These are phyloP conservation scores for Lineolata rhizophorae DNA, from an alignment of 495 filamentous ascomycete species.

Conservation along the genomic window DNA sequence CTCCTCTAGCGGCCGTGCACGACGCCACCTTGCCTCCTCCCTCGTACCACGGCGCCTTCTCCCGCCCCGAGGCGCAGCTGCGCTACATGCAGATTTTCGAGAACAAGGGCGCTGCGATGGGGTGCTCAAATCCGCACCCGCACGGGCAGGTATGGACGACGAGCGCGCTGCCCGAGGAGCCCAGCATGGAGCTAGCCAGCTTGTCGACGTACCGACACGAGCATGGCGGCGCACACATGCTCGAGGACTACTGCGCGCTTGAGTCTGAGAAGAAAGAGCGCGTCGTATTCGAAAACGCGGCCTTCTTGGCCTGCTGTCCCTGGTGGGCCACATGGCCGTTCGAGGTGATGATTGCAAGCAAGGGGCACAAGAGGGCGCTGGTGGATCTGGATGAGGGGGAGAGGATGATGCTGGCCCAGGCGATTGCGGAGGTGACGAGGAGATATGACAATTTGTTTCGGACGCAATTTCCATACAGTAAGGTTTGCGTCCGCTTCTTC, in stretches of 20 bases:
- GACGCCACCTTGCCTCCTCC: conserved; percentile 26
- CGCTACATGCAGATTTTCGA: conserved; percentile 99
- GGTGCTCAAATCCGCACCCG: conserved; percentile 95
- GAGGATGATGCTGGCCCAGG: conserved; percentile 49
- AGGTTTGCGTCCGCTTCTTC: conserved; percentile 4
- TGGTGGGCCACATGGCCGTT: conserved; percentile 99
- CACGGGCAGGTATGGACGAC: conserved; percentile 96
- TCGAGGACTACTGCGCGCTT: conserved; percentile 69
- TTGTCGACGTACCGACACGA: conserved; percentile 52
- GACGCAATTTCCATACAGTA: conserved; percentile 86
- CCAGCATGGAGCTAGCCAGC: conserved; percentile 50
- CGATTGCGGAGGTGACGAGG: conserved; percentile 64
- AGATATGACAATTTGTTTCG: conserved; percentile 95
- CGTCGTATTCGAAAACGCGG: conserved; percentile 64
- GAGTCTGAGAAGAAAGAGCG: conserved; percentile 67
- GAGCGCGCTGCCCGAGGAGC: conserved; percentile 73
- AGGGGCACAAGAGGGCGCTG: conserved; percentile 55
- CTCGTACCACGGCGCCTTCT: conserved; percentile 20
- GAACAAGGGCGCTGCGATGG: conserved; percentile 96
- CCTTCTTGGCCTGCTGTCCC: conserved; percentile 69
- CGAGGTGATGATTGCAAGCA: conserved; percentile 77
- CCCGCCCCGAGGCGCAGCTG: conserved; percentile 51
- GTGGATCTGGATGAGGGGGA: conserved; percentile 57
- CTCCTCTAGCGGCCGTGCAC: conserved; percentile 34
- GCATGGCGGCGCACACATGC: conserved; percentile 46